Percentiles rank a stretch among this genome's conserved stretches.
Conservation (phyloP, 1,284 basidiomycete species). For the Cryptococcus sp. region DNA sequence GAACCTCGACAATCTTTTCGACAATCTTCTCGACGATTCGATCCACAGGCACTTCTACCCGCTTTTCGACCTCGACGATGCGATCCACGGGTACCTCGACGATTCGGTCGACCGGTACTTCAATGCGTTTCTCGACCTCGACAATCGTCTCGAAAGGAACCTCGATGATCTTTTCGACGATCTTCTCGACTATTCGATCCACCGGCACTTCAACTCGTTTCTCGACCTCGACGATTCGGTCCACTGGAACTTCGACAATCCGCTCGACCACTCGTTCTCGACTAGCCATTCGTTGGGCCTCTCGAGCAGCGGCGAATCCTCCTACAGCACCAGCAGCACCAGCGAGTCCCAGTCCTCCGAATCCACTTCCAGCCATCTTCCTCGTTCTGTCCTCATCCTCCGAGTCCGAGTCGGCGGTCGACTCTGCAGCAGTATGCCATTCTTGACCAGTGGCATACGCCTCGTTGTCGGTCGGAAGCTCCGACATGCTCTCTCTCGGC, state of each 20-base stretch:
- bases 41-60: constrained; percentile 44
- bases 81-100: constrained; percentile 34
- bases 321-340: constrained; percentile 18
- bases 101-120: constrained; percentile 22
- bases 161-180: constrained; percentile 44
- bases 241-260: constrained; percentile 35
- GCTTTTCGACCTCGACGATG: constrained; percentile 37
- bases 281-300: constrained; percentile 24
- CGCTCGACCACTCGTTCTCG: constrained; percentile 26
- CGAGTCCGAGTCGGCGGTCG: constrained; percentile 53
- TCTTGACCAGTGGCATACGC: constrained; percentile 41
- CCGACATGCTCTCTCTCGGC: constrained; percentile 56
- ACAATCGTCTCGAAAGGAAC: constrained; percentile 36
- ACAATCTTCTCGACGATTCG: constrained; percentile 44
- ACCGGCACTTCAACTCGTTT: constrained; percentile 36
- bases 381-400: constrained; percentile 37
- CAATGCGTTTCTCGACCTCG: constrained; percentile 29
- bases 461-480: constrained; percentile 51
- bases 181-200: constrained; percentile 34
- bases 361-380: constrained; percentile 13
- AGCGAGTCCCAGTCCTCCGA: constrained; percentile 11
- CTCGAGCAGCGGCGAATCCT: constrained; percentile 28
- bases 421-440: constrained; percentile 40
- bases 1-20: constrained; percentile 15
- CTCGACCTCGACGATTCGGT: constrained; percentile 37